phyloP scores from a whole-genome alignment of 176 grass and related monocot species.

The Cymbopogon citratus region DNA sequence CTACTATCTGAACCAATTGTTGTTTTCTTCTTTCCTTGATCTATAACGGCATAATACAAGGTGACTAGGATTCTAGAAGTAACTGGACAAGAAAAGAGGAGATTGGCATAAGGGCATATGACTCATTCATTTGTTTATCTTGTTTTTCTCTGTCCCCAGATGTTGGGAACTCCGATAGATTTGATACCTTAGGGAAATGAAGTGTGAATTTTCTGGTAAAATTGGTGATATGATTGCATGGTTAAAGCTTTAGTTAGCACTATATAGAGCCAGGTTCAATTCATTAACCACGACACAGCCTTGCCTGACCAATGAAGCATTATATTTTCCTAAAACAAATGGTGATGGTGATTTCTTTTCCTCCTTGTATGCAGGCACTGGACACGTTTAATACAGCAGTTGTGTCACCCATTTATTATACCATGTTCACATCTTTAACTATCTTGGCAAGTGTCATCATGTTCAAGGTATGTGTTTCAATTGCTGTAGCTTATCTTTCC shows the following conservation, averaged over 20 bases:
- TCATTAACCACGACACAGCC: neutral
- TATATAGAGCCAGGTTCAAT: neutral
- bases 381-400: conserved; percentile 75
- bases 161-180: neutral
- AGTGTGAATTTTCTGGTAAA: neutral
- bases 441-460: conserved; percentile 84
- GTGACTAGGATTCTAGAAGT: neutral
- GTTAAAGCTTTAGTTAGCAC: neutral
- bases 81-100: neutral
- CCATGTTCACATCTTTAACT: conserved; percentile 75
- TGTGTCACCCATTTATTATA: conserved; percentile 75
- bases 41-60: neutral
- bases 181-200: neutral
- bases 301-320: neutral
- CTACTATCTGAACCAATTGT: neutral
- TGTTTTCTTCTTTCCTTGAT: neutral
- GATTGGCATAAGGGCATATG: neutral
- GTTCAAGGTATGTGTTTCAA: conserved; percentile 59
- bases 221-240: neutral
- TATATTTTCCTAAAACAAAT: neutral
- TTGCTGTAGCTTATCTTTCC: neutral
- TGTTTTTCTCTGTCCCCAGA: neutral
- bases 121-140: neutral
- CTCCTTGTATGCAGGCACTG: conserved; percentile 40
- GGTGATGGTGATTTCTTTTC: neutral